phyloP scores from a whole-genome alignment of 805 yeast genomes.

The Nakazawaea anatomiae region DNA sequence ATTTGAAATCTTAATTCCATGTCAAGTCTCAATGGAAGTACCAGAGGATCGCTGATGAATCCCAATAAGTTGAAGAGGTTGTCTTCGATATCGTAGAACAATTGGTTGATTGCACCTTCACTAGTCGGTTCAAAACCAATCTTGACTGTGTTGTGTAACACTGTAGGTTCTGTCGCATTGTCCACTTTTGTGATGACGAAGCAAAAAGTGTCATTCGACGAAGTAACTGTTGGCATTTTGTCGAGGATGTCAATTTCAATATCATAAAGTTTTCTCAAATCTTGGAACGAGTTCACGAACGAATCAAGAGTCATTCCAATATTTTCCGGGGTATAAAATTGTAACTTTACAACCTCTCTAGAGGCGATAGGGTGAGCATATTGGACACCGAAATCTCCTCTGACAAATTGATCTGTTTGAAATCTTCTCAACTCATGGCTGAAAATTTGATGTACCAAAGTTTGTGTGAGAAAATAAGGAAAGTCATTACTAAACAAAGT shows the following conservation, averaged over 20 bases:
- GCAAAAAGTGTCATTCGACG: not conserved
- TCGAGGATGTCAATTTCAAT: not conserved
- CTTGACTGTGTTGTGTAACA: not conserved
- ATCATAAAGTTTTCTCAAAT: not conserved
- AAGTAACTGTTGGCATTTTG: not conserved
- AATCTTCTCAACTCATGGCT: constrained; percentile 20
- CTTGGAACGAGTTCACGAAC: not conserved
- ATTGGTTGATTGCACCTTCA: constrained; percentile 46
- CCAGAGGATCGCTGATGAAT: constrained; percentile 44
- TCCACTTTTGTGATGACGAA: not conserved
- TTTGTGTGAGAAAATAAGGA: constrained; percentile 43
- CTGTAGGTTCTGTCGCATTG: not conserved
- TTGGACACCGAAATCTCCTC: not conserved
- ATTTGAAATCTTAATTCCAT: constrained; percentile 6
- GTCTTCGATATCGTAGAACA: constrained; percentile 1
- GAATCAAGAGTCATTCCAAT: not conserved
- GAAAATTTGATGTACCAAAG: constrained; percentile 24
- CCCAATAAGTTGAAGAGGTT: constrained; percentile 55
- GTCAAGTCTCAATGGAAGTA: constrained; percentile 52
- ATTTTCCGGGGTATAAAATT: constrained; percentile 7
- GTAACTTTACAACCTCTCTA: constrained; percentile 11
- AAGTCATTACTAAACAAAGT: constrained; percentile 41
- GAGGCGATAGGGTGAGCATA: not conserved
- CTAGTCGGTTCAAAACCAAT: not conserved
- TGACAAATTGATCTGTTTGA: constrained; percentile 17